phyloP scores from a whole-genome alignment of 78 protist species.

The Emiliania huxleyi region DNA sequence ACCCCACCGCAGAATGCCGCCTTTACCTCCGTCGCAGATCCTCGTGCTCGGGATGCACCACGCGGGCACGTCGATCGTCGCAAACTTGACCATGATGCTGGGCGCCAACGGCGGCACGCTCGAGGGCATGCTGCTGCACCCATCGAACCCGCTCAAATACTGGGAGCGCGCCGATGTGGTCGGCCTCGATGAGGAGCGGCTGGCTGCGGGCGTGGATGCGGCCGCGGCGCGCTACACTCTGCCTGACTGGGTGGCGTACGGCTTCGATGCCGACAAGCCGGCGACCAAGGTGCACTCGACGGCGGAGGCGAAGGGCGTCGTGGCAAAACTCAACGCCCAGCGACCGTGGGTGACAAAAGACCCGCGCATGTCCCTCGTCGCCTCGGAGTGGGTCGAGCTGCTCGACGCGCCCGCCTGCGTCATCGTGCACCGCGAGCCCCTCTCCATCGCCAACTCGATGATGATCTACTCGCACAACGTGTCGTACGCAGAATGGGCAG shows the following conservation, averaged over 20 bases:
- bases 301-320: neutral
- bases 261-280: neutral
- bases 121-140: no score
- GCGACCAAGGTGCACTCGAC: neutral
- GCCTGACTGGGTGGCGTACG: neutral
- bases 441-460: neutral
- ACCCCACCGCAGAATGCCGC: no score
- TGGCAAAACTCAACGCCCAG: neutral
- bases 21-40: neutral
- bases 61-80: no score
- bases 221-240: neutral
- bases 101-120: no score
- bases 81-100: no score
- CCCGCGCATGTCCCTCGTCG: neutral
- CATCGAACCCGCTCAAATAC: no score
- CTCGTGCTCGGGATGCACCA: neutral
- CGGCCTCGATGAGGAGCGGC: no score
- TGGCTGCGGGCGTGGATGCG: no score
- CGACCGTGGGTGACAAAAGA: neutral
- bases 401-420: neutral
- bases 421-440: neutral
- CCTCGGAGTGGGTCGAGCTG: neutral
- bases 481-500: neutral
- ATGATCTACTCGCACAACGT: slow-evolving; percentile 3
- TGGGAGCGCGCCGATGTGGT: no score